These are phyloP conservation scores for Pleurotus djamor DNA, from an alignment of 768 basidiomycete species.

Conservation along the genomic window DNA sequence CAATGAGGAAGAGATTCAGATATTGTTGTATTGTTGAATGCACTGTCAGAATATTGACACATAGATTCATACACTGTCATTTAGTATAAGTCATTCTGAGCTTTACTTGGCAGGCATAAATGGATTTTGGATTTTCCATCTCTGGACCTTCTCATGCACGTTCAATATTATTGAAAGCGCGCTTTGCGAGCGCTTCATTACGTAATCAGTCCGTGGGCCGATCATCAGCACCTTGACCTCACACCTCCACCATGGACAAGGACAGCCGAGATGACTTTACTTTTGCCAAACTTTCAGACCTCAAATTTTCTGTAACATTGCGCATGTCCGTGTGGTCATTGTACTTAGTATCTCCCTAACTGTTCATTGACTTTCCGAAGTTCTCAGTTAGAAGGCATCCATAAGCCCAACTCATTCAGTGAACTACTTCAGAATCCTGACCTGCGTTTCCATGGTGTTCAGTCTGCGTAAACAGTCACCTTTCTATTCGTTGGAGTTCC, in stretches of 20 bases:
- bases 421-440: conserved; percentile 85
- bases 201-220: not conserved
- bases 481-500: conserved; percentile 10
- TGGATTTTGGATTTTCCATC: too few species aligned
- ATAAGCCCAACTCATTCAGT: conserved; percentile 68
- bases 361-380: conserved; percentile 31
- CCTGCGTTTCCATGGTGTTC: conserved; percentile 78
- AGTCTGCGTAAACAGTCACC: conserved; percentile 57
- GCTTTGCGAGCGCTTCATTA: too few species aligned
- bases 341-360: not conserved
- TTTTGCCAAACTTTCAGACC: conserved; percentile 86
- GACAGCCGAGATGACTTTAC: conserved; percentile 84
- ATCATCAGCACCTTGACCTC: not conserved
- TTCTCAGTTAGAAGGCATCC: conserved; percentile 82
- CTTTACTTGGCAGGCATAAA: too few species aligned
- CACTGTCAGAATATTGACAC: too few species aligned
- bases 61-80: too few species aligned
- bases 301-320: conserved; percentile 85
- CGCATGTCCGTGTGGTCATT: conserved; percentile 55
- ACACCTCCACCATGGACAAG: conserved; percentile 38
- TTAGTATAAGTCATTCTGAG: too few species aligned
- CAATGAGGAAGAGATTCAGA: too few species aligned
- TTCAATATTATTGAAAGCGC: too few species aligned
- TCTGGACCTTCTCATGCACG: too few species aligned
- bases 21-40: too few species aligned